Evolutionary conservation across 371 early-diverging fungal species (phyloP).

Genomic region (Rhizopus arrhizus): DNA sequence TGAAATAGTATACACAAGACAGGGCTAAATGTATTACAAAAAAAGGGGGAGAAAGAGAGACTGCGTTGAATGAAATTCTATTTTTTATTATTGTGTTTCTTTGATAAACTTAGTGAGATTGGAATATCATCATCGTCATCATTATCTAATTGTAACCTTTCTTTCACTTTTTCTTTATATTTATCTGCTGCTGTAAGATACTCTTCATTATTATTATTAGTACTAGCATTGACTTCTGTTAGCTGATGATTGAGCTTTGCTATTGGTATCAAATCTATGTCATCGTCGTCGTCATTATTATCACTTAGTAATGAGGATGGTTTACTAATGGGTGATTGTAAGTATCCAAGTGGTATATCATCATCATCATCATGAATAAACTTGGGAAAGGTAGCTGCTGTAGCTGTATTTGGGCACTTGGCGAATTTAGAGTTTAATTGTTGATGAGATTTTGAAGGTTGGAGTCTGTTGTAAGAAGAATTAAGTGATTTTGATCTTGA

Average conservation of each 20-base stretch:
- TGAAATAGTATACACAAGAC: too few relatives aligned
- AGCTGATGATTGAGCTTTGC: slow-evolving; percentile 8
- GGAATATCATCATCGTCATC: slow-evolving; percentile 23
- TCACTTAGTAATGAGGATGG: slow-evolving; percentile 33
- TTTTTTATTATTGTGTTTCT: slow-evolving; percentile 2
- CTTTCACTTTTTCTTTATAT: slow-evolving; percentile 36
- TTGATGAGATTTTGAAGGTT: slow-evolving; percentile 9
- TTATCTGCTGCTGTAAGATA: slow-evolving; percentile 37
- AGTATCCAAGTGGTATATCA: slow-evolving; percentile 26
- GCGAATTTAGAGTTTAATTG: slow-evolving; percentile 2
- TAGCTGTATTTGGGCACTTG: slow-evolving; percentile 10
- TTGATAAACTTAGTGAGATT: slow-evolving; percentile 17
- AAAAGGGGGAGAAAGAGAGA: too few relatives aligned
- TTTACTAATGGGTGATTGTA: slow-evolving; percentile 24
- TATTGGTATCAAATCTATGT: slow-evolving; percentile 33
- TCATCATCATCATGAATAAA: slow-evolving; percentile 14
- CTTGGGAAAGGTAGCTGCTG: slow-evolving; percentile 1
- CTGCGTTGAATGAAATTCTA: background rate
- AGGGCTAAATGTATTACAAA: too few relatives aligned
- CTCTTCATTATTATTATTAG: slow-evolving; percentile 7
- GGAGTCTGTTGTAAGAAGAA: slow-evolving; percentile 1
- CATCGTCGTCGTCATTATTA: slow-evolving; percentile 31
- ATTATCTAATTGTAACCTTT: slow-evolving; percentile 25
- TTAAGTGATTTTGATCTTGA: slow-evolving; percentile 24
- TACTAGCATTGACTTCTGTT: background rate